Conservation (phyloP, 345 rosid genomes). For the Trapa incisa region DNA sequence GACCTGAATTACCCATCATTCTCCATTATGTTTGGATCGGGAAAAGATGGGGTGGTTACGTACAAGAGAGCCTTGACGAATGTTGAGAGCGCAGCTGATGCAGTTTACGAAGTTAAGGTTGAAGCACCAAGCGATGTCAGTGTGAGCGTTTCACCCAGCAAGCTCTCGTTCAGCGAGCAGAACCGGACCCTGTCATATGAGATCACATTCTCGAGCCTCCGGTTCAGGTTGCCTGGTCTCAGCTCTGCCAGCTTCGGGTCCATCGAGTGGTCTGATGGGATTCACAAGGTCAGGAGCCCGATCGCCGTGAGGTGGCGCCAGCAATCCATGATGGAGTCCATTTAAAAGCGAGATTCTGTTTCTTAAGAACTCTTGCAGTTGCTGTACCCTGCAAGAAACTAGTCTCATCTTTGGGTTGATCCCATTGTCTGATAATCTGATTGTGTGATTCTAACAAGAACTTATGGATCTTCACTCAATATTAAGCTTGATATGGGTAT, state of each 20-base stretch:
- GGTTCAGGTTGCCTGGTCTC: constrained; percentile 18
- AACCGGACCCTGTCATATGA: constrained; percentile 38
- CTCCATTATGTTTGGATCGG: constrained; percentile 36
- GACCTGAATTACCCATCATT: constrained; percentile 70
- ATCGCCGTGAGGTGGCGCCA: constrained; percentile 51
- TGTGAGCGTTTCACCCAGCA: constrained; percentile 43
- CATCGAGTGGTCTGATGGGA: constrained; percentile 74
- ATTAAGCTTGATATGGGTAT: background rate
- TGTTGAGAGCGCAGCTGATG: constrained; percentile 44
- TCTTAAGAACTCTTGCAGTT: background rate
- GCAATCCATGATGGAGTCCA: constrained; percentile 25
- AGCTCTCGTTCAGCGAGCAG: constrained; percentile 48
- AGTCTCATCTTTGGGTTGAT: background rate
- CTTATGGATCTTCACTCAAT: background rate
- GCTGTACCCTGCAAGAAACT: background rate
- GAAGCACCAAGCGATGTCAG: constrained; percentile 45
- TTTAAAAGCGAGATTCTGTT: constrained; percentile 12
- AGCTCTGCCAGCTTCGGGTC: constrained; percentile 40
- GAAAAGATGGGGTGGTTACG: constrained; percentile 21
- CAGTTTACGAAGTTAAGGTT: constrained; percentile 47
- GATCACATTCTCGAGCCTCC: constrained; percentile 42
- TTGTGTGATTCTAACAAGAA: too few species aligned
- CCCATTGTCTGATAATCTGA: too few species aligned
- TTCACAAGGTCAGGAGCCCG: constrained; percentile 57
- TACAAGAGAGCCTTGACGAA: constrained; percentile 55